Conservation (phyloP, 257 asterid species). For the Nyctanthes arbortristis region DNA sequence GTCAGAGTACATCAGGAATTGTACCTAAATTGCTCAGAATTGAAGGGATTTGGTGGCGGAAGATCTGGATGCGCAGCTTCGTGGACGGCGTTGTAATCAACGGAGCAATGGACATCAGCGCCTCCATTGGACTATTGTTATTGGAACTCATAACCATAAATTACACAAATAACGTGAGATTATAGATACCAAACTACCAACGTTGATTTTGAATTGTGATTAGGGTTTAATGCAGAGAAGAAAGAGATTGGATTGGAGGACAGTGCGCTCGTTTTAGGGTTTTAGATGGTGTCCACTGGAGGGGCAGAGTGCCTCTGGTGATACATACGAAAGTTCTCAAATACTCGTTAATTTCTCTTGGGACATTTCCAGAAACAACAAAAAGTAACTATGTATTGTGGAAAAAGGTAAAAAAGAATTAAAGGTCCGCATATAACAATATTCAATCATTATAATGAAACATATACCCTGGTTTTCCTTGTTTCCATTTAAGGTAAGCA, state of each 20-base stretch:
- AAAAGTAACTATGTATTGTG: too few relatives aligned
- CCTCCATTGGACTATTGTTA: constrained; percentile 50
- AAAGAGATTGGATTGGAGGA: not conserved
- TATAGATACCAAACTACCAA: not conserved
- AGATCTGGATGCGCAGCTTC: constrained; percentile 67
- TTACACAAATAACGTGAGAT: too few relatives aligned
- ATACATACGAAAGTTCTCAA: too few relatives aligned
- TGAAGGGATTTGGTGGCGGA: constrained; percentile 70
- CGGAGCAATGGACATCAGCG: constrained; percentile 49
- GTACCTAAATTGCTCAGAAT: constrained; percentile 55
- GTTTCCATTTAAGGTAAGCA: too few relatives aligned
- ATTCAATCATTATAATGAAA: too few relatives aligned
- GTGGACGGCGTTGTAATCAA: constrained; percentile 67
- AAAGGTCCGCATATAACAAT: too few relatives aligned
- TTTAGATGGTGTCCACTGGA: constrained; percentile 1
- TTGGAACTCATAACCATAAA: constrained; percentile 36
- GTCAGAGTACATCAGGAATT: constrained; percentile 6
- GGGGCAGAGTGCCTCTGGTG: too few relatives aligned
- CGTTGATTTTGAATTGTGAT: not conserved
- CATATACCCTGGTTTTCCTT: too few relatives aligned
- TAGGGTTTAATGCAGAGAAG: not conserved
- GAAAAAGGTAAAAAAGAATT: too few relatives aligned
- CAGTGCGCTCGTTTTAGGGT: not conserved
- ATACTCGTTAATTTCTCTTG: too few relatives aligned
- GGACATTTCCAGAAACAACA: too few relatives aligned